Base-by-base conservation (phyloP, 306 rosid species). In the Urtica urens region DNA sequence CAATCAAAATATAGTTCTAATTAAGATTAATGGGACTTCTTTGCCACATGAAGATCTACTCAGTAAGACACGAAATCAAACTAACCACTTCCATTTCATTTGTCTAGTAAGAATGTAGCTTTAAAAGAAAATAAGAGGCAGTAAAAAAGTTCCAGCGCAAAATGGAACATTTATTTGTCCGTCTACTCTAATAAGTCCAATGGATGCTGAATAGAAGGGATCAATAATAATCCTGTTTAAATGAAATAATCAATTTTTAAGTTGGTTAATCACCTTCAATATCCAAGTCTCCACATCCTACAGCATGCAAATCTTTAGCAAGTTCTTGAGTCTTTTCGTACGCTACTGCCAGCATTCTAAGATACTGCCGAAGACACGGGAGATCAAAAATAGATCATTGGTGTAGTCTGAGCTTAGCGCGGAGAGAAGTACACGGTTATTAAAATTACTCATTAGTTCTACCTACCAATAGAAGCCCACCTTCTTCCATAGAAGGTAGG, bases 281-380 rank as follows among this genome's bases (percentile, higher is more conserved):
- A 59, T 92, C 99, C 81, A 86, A 82, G 77, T 86, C 99, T 57
- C 99, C 99, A 46, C 99, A 92, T 57, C 96, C 99, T 50, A 86
- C 88, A 47, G 79, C 78, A 41, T 68, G 86, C 44, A 92, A 75
- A 60, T 92, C 99, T 70, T 73, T 86, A 29, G 96, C 93, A 69
- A 92, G 93, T 63, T 92, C 96, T 73, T 64, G 87, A 30, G 99
- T 92, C 76, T 86, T 92, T 63, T 92, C 99, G 66, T 92, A 92
- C 16, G 86, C 88, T 72, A 92, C 99, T 5, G 96, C 96, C 64
- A 92, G 78, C 94, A 92, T 82, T 82, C 99, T 78, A 46, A 92
- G 87, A 78, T 79, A 92, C 99, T 92, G 96, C 72, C 76, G 66
- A 27, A 16, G 38, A 61, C 56, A 23, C 57, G 50, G 48, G 58